These are phyloP conservation scores for Colletotrichum sansevieriae DNA, from an alignment of 2,329 filamentous ascomycete species.

Conservation along the genomic window DNA sequence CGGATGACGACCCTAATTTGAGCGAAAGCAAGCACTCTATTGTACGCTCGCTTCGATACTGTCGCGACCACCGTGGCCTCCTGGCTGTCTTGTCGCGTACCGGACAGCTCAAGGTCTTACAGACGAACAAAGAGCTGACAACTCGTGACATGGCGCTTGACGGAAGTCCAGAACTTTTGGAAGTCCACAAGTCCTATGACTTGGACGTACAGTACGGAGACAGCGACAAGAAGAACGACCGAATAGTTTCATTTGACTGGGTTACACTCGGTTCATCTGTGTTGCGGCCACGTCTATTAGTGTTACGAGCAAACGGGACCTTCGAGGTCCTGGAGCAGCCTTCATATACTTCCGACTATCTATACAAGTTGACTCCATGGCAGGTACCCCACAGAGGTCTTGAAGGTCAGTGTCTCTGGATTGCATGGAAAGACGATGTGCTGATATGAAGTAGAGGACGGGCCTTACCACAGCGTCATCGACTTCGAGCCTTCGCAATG, in stretches of 20 bases:
- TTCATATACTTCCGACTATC: slow-evolving; percentile 67
- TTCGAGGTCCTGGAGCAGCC: slow-evolving; percentile 75
- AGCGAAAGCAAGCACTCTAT: slow-evolving; percentile 70
- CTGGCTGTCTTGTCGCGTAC: slow-evolving; percentile 72
- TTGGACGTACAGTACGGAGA: slow-evolving; percentile 71
- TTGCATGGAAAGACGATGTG: neutral
- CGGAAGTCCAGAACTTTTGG: slow-evolving; percentile 69
- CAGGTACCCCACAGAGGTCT: slow-evolving; percentile 69
- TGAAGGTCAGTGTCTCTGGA: slow-evolving; percentile 57
- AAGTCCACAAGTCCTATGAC: slow-evolving; percentile 71
- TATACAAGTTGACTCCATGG: slow-evolving; percentile 74
- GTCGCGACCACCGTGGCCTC: slow-evolving; percentile 71
- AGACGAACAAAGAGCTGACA: slow-evolving; percentile 68
- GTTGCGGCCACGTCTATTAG: slow-evolving; percentile 69
- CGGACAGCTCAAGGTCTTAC: slow-evolving; percentile 72
- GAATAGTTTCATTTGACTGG: slow-evolving; percentile 78
- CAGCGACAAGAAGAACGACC: slow-evolving; percentile 65
- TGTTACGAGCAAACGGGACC: slow-evolving; percentile 70
- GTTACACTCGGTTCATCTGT: slow-evolving; percentile 69
- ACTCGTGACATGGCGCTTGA: slow-evolving; percentile 55
- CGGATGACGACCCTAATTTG: slow-evolving; percentile 63
- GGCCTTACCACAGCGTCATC: slow-evolving; percentile 68
- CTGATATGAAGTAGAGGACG: slow-evolving; percentile 58
- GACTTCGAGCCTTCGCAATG: slow-evolving; percentile 69
- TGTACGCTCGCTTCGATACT: slow-evolving; percentile 73